A percentile compares a stretch with the other conserved stretches of the same genome.
Evolutionary conservation across 2,329 filamentous ascomycete genomes (phyloP).

Genomic region (Ascochyta pisi): DNA sequence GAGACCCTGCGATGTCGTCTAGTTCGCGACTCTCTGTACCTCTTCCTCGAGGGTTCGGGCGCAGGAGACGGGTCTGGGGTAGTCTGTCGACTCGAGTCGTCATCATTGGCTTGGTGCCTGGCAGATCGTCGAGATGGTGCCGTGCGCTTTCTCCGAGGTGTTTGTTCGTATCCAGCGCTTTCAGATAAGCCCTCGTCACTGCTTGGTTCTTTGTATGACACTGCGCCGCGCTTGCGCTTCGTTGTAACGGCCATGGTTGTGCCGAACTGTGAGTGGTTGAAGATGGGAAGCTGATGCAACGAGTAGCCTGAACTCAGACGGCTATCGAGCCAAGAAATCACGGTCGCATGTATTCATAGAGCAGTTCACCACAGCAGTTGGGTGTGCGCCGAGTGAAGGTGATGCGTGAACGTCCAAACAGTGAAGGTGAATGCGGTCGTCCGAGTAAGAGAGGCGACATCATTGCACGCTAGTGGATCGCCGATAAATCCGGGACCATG

Average conservation of each 20-base stretch:
- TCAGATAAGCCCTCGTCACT: conserved; percentile 41
- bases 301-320: background rate
- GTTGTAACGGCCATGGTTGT: conserved; percentile 36
- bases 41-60: conserved; percentile 1
- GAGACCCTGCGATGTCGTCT: conserved; percentile 30
- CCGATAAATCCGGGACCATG: conserved; percentile 8
- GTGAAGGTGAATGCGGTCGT: background rate
- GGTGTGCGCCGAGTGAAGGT: background rate
- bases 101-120: conserved; percentile 27
- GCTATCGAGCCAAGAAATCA: conserved; percentile 6
- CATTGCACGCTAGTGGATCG: conserved; percentile 6
- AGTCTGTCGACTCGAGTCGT: conserved; percentile 20
- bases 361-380: background rate
- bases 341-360: conserved; percentile 12
- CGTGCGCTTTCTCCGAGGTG: conserved; percentile 21
- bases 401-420: background rate
- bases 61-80: conserved; percentile 11
- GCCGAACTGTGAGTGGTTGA: background rate
- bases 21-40: conserved; percentile 16
- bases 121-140: conserved; percentile 34
- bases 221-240: conserved; percentile 45
- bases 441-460: conserved; percentile 11
- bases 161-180: conserved; percentile 24
- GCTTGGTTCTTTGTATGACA: conserved; percentile 48
- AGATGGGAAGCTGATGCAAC: background rate